These are phyloP conservation scores for Rhytidiadelphus loreus DNA, from an alignment of 225 moss, liverwort and hornwort species.

Conservation along the genomic window DNA sequence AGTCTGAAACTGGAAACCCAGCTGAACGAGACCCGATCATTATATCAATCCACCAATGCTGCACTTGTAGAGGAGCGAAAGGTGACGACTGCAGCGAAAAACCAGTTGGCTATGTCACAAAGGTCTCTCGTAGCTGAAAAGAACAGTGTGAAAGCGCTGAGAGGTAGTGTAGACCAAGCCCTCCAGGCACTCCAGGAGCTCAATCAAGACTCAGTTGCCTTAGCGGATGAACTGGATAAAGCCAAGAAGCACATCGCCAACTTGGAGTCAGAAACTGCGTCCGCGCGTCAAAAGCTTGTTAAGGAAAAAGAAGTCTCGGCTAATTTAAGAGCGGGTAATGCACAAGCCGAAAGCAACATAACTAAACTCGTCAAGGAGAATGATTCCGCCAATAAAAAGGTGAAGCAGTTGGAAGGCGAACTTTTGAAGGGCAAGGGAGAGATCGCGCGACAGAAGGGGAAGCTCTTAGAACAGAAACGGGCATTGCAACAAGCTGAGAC, in stretches of 20 bases:
- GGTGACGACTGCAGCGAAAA: slow-evolving; percentile 31
- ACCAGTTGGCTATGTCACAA: slow-evolving; percentile 39
- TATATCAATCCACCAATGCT: slow-evolving; percentile 22
- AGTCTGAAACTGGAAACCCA: slow-evolving; percentile 44
- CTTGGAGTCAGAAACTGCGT: slow-evolving; percentile 19
- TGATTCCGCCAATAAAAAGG: slow-evolving; percentile 20
- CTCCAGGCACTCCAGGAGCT: slow-evolving; percentile 51
- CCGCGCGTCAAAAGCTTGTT: slow-evolving; percentile 30
- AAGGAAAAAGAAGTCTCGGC: slow-evolving; percentile 35
- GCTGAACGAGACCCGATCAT: slow-evolving; percentile 32
- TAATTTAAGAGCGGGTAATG: slow-evolving; percentile 4
- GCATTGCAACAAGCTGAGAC: slow-evolving; percentile 48
- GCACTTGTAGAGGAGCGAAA: slow-evolving; percentile 42
- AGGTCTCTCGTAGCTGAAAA: slow-evolving; percentile 41
- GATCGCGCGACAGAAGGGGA: slow-evolving; percentile 31
- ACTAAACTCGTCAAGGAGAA: slow-evolving; percentile 32
- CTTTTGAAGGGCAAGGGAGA: slow-evolving; percentile 40
- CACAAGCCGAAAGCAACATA: slow-evolving; percentile 15
- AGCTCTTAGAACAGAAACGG: slow-evolving; percentile 37
- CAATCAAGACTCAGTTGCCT: slow-evolving; percentile 34
- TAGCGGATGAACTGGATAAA: slow-evolving; percentile 33
- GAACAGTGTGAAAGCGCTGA: slow-evolving; percentile 44
- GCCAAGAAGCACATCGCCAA: slow-evolving; percentile 30
- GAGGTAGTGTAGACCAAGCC: slow-evolving; percentile 48
- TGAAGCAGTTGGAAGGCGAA: slow-evolving; percentile 42